Percentiles rank a stretch among this genome's conserved stretches.
phyloP scores from a whole-genome alignment of 2,329 filamentous ascomycete genomes.

The Sporothrix variecibatus region DNA sequence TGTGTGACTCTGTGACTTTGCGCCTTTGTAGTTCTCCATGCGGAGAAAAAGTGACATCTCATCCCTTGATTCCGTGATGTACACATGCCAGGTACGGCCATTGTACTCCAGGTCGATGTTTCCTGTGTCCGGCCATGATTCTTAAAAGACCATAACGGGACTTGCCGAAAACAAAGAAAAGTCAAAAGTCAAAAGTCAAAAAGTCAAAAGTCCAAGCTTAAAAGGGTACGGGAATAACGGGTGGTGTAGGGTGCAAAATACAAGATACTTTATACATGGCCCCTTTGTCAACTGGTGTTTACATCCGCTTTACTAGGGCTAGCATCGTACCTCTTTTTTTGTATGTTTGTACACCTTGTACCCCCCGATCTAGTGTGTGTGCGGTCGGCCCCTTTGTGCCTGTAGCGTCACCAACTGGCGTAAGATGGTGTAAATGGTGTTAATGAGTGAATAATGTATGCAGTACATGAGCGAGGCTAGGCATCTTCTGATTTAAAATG shows the following conservation, averaged over 20 bases:
- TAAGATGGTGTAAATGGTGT: neutral
- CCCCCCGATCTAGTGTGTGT: neutral
- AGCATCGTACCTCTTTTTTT: neutral
- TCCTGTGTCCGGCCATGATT: neutral
- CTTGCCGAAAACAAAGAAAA: neutral
- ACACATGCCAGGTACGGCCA: neutral
- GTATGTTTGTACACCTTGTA: neutral
- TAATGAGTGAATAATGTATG: neutral
- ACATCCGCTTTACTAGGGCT: neutral
- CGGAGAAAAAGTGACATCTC: neutral
- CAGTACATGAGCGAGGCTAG: neutral
- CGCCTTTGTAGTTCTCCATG: neutral
- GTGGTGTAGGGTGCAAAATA: neutral
- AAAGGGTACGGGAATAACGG: neutral
- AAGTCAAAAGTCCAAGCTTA: neutral
- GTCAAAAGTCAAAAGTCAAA: neutral
- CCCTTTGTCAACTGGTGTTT: neutral
- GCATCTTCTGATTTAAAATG: neutral
- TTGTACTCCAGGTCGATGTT: neutral
- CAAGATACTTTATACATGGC: neutral
- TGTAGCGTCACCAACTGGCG: neutral
- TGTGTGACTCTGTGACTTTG: neutral
- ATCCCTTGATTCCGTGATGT: neutral
- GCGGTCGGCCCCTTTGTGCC: neutral
- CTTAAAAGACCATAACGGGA: neutral